These are phyloP conservation scores for Pseudogymnoascus sp. DNA, from an alignment of 2,329 filamentous ascomycete genomes.

Conservation along the genomic window DNA sequence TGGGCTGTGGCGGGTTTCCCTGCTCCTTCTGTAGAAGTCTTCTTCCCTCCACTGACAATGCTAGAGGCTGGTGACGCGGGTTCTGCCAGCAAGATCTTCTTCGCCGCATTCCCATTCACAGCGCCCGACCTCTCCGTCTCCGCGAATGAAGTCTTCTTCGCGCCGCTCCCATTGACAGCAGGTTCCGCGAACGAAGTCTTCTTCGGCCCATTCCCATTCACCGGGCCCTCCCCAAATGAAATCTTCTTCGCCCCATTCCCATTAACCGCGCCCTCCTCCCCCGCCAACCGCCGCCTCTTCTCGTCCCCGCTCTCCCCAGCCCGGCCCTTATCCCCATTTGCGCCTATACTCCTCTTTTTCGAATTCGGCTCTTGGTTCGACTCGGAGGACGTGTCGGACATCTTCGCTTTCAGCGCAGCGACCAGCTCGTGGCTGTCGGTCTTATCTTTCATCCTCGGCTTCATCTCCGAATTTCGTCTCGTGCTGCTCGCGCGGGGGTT, in stretches of 20 bases:
- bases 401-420: not conserved
- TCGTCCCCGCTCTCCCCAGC: not conserved
- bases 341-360: not conserved
- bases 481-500: not conserved
- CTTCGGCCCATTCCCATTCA: not conserved
- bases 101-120: not conserved
- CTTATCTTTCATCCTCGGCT: not conserved
- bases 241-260: slow-evolving; percentile 1
- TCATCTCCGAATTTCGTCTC: not conserved
- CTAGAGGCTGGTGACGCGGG: not conserved
- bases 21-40: not conserved
- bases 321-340: not conserved
- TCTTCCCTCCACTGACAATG: not conserved
- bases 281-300: not conserved
- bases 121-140: not conserved
- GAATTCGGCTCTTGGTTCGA: not conserved
- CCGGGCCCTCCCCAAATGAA: not conserved
- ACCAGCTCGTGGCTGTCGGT: not conserved
- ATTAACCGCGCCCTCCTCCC: not conserved
- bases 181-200: not conserved
- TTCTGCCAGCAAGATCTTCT: not conserved
- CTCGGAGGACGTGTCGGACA: not conserved
- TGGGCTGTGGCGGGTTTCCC: not conserved
- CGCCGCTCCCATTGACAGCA: not conserved
- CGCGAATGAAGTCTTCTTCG: not conserved